phyloP scores from a whole-genome alignment of 164 flowering plant species.

The Protea cynaroides region DNA sequence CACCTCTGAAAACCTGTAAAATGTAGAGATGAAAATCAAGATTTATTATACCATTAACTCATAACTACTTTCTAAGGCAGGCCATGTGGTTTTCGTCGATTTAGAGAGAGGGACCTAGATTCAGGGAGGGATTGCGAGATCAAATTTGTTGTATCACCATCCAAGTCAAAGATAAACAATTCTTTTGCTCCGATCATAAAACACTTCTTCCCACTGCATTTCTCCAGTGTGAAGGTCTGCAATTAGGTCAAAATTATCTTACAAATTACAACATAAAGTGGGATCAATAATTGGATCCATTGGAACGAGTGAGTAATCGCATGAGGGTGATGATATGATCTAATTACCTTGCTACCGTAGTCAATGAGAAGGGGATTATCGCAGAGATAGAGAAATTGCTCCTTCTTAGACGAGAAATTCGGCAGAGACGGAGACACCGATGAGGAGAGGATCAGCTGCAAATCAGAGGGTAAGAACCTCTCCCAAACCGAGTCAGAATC shows the following conservation, averaged over 20 bases:
- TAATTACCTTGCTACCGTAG: slow-evolving; percentile 23
- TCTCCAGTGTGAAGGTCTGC: slow-evolving; percentile 42
- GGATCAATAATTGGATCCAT: too few relatives aligned
- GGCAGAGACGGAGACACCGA: too few relatives aligned
- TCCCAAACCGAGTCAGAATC: slow-evolving; percentile 30
- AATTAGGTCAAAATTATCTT: not conserved
- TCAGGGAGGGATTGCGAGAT: slow-evolving; percentile 20
- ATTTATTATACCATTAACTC: too few relatives aligned
- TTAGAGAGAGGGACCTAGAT: slow-evolving; percentile 17
- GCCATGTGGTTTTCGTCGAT: too few relatives aligned
- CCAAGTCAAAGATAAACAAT: slow-evolving; percentile 41
- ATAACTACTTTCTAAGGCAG: not conserved
- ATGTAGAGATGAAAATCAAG: not conserved
- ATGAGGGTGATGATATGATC: not conserved
- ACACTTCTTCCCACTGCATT: slow-evolving; percentile 35
- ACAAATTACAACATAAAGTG: too few relatives aligned
- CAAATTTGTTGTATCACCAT: slow-evolving; percentile 30
- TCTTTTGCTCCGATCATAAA: slow-evolving; percentile 35
- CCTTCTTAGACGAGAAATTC: slow-evolving; percentile 6
- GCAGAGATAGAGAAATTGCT: slow-evolving; percentile 16
- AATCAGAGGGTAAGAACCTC: slow-evolving; percentile 22
- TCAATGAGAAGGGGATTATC: slow-evolving; percentile 21
- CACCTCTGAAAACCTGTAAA: slow-evolving; percentile 37
- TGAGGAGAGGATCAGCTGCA: slow-evolving; percentile 8
- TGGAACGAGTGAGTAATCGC: too few relatives aligned